Evolutionary conservation across 345 rosid species (phyloP).

Genomic region (Euphorbia pulcherrima): DNA sequence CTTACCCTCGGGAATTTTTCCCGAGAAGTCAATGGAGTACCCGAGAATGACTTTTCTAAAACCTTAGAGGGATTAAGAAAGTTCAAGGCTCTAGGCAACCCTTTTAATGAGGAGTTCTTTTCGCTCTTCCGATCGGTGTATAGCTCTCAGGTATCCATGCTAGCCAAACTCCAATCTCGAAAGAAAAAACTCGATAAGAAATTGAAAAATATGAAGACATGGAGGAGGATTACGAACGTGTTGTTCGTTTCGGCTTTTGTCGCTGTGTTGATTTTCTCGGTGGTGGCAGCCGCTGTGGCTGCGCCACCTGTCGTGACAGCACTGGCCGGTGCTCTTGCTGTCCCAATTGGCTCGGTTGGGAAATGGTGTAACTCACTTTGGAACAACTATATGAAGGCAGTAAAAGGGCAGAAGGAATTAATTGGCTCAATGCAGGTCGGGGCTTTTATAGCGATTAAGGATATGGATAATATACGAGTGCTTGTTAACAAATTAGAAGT

Average conservation of each 20-base stretch:
- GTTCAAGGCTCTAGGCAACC: conserved; percentile 64
- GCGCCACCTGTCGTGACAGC: conserved; percentile 71
- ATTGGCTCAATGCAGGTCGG: conserved; percentile 42
- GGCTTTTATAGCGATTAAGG: conserved; percentile 48
- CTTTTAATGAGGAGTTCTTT: conserved; percentile 67
- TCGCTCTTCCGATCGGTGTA: conserved; percentile 42
- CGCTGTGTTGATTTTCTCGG: conserved; percentile 70
- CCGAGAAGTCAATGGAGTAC: conserved; percentile 38
- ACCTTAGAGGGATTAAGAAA: conserved; percentile 61
- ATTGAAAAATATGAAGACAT: conserved; percentile 49
- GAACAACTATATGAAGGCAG: conserved; percentile 51
- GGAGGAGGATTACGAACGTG: conserved; percentile 74
- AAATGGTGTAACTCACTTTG: conserved; percentile 73
- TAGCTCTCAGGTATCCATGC: conserved; percentile 50
- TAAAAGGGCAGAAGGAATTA: conserved; percentile 55
- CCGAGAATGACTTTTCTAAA: conserved; percentile 44
- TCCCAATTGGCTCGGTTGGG: conserved; percentile 66
- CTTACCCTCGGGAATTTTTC: conserved; percentile 59
- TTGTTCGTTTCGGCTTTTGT: conserved; percentile 65
- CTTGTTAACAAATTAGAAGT: conserved; percentile 55
- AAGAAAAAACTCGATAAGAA: conserved; percentile 68
- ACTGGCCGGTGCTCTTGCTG: conserved; percentile 62
- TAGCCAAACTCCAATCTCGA: conserved; percentile 38
- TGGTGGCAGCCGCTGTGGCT: conserved; percentile 81
- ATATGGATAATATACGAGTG: conserved; percentile 60